Evolutionary conservation across 257 asterid species (phyloP).

Genomic region (Solanum habrochaites): DNA sequence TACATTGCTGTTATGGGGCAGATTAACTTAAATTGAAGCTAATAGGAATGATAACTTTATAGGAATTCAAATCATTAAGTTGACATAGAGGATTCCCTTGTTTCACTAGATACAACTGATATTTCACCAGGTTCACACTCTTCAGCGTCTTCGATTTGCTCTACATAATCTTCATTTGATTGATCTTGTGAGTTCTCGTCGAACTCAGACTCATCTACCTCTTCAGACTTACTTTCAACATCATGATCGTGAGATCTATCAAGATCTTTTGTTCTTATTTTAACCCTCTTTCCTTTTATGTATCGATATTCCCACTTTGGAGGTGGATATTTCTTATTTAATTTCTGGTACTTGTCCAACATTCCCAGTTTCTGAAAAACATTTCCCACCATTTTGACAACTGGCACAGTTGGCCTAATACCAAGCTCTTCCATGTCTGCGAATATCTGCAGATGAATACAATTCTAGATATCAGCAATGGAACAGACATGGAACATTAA

Average conservation of each 20-base stretch:
- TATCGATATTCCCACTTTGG: constrained; percentile 79
- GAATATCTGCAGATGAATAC: constrained; percentile 39
- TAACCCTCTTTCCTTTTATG: constrained; percentile 68
- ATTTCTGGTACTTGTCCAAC: constrained; percentile 56
- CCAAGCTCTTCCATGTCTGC: constrained; percentile 99
- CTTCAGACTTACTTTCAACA: constrained; percentile 4
- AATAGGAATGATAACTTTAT: neutral
- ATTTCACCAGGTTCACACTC: neutral
- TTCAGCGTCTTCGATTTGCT: constrained; percentile 4
- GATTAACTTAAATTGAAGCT: neutral
- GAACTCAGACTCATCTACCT: constrained; percentile 12
- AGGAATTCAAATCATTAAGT: neutral
- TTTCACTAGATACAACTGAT: constrained; percentile 4
- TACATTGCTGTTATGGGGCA: neutral
- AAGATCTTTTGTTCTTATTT: constrained; percentile 34
- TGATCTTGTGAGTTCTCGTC: constrained; percentile 14
- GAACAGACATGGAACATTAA: neutral
- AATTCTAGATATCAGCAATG: neutral
- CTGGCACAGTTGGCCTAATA: constrained; percentile 41
- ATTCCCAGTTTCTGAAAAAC: constrained; percentile 60
- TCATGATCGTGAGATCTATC: neutral
- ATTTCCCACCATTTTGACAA: constrained; percentile 68
- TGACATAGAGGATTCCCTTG: neutral
- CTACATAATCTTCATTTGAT: neutral
- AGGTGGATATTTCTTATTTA: constrained; percentile 72